Conservation (phyloP, 2,329 filamentous ascomycete genomes). For the Epichloe gansuensis region DNA sequence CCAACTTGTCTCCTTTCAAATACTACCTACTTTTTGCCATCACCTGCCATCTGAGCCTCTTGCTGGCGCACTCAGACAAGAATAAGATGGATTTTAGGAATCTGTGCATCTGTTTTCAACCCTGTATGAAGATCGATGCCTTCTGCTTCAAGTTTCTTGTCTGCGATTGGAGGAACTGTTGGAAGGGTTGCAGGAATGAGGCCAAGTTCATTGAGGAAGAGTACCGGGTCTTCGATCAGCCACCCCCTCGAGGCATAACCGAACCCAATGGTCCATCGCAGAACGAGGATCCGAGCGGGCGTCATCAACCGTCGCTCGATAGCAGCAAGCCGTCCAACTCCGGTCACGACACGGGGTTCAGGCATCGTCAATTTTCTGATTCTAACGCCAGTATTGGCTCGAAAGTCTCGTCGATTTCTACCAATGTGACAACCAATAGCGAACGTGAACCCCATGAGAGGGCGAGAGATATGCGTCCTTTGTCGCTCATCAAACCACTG, state of each 20-base stretch:
- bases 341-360: conserved; percentile 27
- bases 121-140: conserved; percentile 89
- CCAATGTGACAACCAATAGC: conserved; percentile 32
- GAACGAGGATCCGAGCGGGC: conserved; percentile 7
- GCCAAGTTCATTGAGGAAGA: conserved; percentile 63
- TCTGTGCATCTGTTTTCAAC: conserved; percentile 91
- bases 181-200: conserved; percentile 91
- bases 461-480: conserved; percentile 33
- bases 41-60: conserved; percentile 84
- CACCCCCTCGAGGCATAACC: conserved; percentile 40
- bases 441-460: conserved; percentile 20
- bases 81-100: conserved; percentile 99
- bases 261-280: conserved; percentile 20
- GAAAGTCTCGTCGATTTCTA: conserved; percentile 29
- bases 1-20: conserved; percentile 88
- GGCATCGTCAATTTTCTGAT: conserved; percentile 26
- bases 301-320: conserved; percentile 44
- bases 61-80: conserved; percentile 83
- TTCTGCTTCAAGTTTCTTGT: conserved; percentile 94
- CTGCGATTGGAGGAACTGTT: conserved; percentile 90
- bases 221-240: conserved; percentile 46
- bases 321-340: conserved; percentile 42
- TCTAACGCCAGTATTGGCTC: conserved; percentile 32
- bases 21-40: conserved; percentile 97
- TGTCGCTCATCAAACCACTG: conserved; percentile 54